These are phyloP conservation scores for Tuber melanosporum DNA, from an alignment of 495 filamentous ascomycete genomes.

Conservation along the genomic window DNA sequence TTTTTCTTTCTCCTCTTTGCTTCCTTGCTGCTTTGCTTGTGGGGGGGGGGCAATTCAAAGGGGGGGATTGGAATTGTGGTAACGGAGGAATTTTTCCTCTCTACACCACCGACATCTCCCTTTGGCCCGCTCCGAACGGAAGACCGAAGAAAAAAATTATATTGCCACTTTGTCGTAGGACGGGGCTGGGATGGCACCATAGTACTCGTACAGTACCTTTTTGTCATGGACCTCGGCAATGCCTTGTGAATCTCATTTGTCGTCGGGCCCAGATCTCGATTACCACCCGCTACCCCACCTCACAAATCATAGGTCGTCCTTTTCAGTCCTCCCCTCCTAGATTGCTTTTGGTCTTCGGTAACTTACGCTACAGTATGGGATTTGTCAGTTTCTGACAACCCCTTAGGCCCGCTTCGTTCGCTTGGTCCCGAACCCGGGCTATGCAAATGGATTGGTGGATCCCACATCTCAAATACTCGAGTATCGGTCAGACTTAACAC, in stretches of 20 bases:
- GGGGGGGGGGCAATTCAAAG: constrained; percentile 9
- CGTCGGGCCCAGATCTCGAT: background rate
- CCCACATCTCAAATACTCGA: background rate
- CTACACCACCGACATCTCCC: background rate
- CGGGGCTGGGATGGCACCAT: constrained; percentile 30
- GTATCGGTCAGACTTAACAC: background rate
- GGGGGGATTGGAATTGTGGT: constrained; percentile 6
- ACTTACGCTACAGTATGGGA: background rate
- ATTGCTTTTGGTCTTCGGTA: background rate
- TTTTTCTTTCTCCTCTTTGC: background rate
- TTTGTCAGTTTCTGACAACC: background rate
- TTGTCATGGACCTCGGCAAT: constrained; percentile 17
- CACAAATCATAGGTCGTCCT: background rate
- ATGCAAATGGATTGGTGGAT: background rate
- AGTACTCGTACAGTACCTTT: too few relatives aligned
- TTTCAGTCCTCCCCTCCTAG: background rate
- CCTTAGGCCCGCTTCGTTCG: background rate
- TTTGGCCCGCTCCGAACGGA: background rate
- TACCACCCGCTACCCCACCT: background rate
- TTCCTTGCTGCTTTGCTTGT: background rate
- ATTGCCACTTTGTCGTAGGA: background rate
- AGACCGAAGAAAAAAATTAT: background rate
- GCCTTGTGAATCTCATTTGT: background rate
- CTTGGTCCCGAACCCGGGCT: background rate
- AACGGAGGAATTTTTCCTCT: constrained; percentile 8